A percentile compares a stretch with the other conserved stretches of the same genome.
Conservation (phyloP, 345 rosid species). For the Brassica incana region DNA sequence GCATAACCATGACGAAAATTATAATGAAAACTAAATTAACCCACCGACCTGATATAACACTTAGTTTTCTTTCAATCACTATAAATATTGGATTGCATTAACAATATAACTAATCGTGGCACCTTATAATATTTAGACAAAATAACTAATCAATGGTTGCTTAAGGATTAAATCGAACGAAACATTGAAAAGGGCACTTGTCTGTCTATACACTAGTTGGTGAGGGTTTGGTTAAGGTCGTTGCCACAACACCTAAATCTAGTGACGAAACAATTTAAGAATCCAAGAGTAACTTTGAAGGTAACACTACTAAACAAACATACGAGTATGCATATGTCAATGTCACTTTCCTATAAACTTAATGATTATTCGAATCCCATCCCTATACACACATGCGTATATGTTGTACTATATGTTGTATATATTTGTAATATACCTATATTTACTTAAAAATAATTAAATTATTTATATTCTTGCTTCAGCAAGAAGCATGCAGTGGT, state of each 20-base stretch:
- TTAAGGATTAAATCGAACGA: constrained; percentile 16
- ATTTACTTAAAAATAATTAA: neutral
- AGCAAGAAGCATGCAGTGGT: constrained; percentile 29
- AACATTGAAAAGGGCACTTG: constrained; percentile 28
- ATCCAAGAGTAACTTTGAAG: constrained; percentile 34
- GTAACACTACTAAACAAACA: constrained; percentile 27
- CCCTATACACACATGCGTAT: constrained; percentile 17
- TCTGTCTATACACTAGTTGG: constrained; percentile 26
- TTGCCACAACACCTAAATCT: constrained; percentile 36
- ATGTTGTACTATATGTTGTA: constrained; percentile 9
- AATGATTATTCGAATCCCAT: constrained; percentile 7
- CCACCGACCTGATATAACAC: neutral
- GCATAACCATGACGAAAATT: neutral
- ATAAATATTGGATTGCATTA: neutral
- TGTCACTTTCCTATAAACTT: constrained; percentile 17
- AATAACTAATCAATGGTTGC: constrained; percentile 4
- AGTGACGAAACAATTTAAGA: constrained; percentile 27
- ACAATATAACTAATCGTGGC: neutral
- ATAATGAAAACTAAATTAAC: neutral
- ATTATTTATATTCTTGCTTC: constrained; percentile 25
- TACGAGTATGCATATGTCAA: constrained; percentile 24
- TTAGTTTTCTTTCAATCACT: neutral
- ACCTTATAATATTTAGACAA: neutral
- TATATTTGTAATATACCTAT: neutral
- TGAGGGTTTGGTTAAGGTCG: constrained; percentile 36